These are phyloP conservation scores for Apiospora rasikravindrae DNA, from an alignment of 2,329 filamentous ascomycete species.

Conservation along the genomic window DNA sequence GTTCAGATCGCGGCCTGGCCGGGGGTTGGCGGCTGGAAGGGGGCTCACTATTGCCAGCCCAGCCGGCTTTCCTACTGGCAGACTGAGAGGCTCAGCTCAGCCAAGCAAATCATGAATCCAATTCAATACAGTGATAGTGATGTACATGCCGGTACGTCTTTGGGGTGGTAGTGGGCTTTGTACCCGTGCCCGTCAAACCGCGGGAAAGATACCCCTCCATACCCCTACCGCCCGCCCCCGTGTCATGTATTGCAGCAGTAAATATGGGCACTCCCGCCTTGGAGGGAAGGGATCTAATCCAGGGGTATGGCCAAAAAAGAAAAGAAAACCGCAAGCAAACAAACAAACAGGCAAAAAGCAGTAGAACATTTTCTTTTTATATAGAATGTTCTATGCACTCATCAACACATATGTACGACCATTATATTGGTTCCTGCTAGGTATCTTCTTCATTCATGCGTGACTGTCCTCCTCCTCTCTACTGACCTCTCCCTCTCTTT, in stretches of 20 bases:
- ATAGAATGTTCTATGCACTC: constrained; percentile 9
- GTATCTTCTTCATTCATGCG: background rate
- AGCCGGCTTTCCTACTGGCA: background rate
- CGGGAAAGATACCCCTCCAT: background rate
- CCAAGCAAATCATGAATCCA: constrained; percentile 6
- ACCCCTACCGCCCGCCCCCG: background rate
- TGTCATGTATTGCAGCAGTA: background rate
- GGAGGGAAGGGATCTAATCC: background rate
- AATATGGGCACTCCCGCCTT: background rate
- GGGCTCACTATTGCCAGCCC: background rate
- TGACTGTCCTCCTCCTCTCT: background rate
- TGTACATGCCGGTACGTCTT: background rate
- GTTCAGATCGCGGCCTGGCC: background rate
- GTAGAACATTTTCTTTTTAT: background rate
- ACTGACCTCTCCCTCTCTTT: background rate
- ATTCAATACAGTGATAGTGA: background rate
- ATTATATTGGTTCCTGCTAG: background rate
- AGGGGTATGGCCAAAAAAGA: constrained; percentile 6
- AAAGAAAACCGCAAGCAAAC: background rate
- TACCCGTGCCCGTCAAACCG: background rate
- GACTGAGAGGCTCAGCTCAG: constrained; percentile 11
- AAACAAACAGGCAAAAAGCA: background rate
- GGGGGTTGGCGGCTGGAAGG: constrained; percentile 12
- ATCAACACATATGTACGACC: background rate
- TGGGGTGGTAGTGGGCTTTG: background rate